A percentile compares a stretch with the other conserved stretches of the same genome.
Conservation (phyloP, 2,329 filamentous ascomycete genomes). For the Thelonectria rubi region DNA sequence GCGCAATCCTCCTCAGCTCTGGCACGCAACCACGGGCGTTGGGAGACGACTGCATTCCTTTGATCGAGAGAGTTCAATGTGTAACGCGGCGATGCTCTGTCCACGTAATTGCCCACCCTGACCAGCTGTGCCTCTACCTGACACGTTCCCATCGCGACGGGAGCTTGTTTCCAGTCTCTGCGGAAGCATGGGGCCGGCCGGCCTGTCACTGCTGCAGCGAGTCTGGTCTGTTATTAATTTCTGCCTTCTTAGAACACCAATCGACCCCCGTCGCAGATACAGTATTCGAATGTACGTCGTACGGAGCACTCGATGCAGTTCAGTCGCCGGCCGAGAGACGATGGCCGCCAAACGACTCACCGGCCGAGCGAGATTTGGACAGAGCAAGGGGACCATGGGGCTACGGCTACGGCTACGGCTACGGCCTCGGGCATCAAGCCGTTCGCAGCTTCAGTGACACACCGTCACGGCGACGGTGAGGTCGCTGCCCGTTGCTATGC, state of each 20-base stretch:
- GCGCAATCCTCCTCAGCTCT: background rate
- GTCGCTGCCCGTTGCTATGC: no score
- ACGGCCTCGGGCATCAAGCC: background rate
- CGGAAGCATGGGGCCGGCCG: background rate
- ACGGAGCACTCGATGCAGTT: background rate
- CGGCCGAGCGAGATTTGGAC: constrained; percentile 28
- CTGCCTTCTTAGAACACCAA: background rate
- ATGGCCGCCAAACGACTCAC: constrained; percentile 17
- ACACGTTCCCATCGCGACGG: constrained; percentile 28
- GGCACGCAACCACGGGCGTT: constrained; percentile 11
- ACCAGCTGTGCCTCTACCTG: constrained; percentile 26
- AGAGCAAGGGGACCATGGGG: constrained; percentile 23
- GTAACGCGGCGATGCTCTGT: constrained; percentile 5
- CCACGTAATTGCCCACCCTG: constrained; percentile 17
- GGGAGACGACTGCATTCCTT: background rate
- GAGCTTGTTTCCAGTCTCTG: constrained; percentile 18
- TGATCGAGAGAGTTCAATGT: constrained; percentile 4
- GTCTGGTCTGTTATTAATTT: background rate
- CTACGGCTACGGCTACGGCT: background rate
- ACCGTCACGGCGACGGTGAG: constrained; percentile 27
- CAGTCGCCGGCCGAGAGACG: constrained; percentile 1
- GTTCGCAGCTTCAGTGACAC: constrained; percentile 14
- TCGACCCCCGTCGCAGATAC: background rate
- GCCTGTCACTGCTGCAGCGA: background rate
- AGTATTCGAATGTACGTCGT: background rate